Conservation (phyloP, 305 asterid genomes). For the Rubia tinctorum region DNA sequence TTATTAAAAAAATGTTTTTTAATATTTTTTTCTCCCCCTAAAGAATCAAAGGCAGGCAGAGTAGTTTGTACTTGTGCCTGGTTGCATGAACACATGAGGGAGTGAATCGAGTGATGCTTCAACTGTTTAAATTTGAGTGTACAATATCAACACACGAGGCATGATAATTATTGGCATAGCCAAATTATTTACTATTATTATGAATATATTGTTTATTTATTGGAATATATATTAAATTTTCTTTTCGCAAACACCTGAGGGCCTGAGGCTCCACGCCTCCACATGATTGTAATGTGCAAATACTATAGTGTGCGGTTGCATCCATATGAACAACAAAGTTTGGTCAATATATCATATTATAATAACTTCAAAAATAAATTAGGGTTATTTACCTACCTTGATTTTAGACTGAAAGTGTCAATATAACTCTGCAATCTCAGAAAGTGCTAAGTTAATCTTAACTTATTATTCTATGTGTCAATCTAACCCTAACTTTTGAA, state of each 20-base stretch:
- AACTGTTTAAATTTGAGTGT: constrained; percentile 6
- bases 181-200: constrained; percentile 11
- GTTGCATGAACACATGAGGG: constrained; percentile 12
- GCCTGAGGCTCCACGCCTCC: no score
- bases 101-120: constrained; percentile 13
- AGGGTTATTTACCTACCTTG: no score
- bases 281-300: background rate
- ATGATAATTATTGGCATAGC: constrained; percentile 2
- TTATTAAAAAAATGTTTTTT: no score
- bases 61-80: constrained; percentile 11
- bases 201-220: background rate
- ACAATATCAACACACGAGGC: constrained; percentile 13
- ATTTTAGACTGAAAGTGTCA: no score
- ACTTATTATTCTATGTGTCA: no score
- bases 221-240: background rate
- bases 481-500: no score
- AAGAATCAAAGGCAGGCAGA: background rate
- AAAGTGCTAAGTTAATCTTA: no score
- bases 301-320: background rate
- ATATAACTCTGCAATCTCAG: no score
- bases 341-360: background rate
- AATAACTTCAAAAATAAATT: no score
- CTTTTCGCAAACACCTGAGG: background rate
- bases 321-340: background rate
- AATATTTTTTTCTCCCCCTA: background rate